Evolutionary conservation across 2,329 filamentous ascomycete species (phyloP), one percentile per base, ranked within the genome.

Genomic region (Eutypella sp.): DNA sequence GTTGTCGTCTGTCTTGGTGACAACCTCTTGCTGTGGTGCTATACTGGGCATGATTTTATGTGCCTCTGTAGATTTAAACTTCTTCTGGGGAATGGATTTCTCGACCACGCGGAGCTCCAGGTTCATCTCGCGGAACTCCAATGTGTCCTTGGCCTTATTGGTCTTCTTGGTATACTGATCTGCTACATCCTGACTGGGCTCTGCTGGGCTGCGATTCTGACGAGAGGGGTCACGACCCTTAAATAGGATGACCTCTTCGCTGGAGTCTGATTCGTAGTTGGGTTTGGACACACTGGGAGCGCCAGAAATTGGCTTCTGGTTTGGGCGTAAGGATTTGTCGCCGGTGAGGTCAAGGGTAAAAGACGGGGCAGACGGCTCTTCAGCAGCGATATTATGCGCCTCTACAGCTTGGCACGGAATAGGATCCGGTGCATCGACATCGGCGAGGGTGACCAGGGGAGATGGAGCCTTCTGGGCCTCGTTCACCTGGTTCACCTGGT

Each of bases 191-290:
- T 39, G 24, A n/a, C 20, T 23, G 5, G 15, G 40, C 29, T 29
- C 38, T n/a, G 38, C 40, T 36, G 44, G 20, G 22, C 31, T 47
- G 29, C 44, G 45, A 19, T 55, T 58, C 10, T 47, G 56, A 40
- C 45, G 45, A 57, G 61, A 60, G 47, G 46, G 51, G 45, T 67
- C 66, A 44, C 82, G 73, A 33, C 82, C 82, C 47, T 71, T 76
- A 59, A 87, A 89, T 0, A 88, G 57, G 40, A 90, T 81, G 5
- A 89, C 70, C 52, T 96, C 88, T 40, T 87, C 86, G 57, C 84
- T 86, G 0, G 85, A 87, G 51, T 81, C 74, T 0, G 75, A 76
- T 5, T 49, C 55, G 4, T 52, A 49, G 27, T 54, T 52, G 6
- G 62, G 55, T 2, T 54, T 48, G 11, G 45, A 51, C 16, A 22